phyloP scores from a whole-genome alignment of 352 stramenopile genomes.

The Pythium aquatile region DNA sequence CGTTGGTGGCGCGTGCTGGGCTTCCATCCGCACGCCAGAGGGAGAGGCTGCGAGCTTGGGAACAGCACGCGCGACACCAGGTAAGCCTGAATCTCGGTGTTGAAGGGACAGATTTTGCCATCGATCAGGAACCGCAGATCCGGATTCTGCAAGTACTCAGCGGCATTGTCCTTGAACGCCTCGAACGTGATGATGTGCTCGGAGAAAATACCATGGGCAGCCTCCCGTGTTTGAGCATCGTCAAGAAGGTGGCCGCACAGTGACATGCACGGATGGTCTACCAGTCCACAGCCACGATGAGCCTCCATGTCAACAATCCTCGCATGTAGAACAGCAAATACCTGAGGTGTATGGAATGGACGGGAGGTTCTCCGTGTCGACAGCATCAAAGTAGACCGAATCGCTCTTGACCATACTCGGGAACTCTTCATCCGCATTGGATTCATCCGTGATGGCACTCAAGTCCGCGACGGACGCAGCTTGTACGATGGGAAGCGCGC shows the following conservation, averaged over 20 bases:
- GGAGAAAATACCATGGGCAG: slow-evolving; percentile 55
- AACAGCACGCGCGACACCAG: slow-evolving; percentile 69
- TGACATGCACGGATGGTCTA: slow-evolving; percentile 64
- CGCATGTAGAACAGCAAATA: background rate
- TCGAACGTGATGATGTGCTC: slow-evolving; percentile 72
- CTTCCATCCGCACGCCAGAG: slow-evolving; percentile 27
- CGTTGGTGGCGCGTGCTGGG: slow-evolving; percentile 1
- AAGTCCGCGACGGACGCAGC: slow-evolving; percentile 21
- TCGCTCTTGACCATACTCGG: slow-evolving; percentile 62
- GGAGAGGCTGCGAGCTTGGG: slow-evolving; percentile 47
- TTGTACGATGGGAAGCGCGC: slow-evolving; percentile 40
- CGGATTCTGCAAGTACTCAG: slow-evolving; percentile 46
- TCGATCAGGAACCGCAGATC: slow-evolving; percentile 64
- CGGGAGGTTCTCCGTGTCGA: slow-evolving; percentile 45
- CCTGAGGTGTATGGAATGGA: slow-evolving; percentile 17
- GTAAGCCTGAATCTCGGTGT: slow-evolving; percentile 55
- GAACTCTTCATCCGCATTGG: slow-evolving; percentile 27
- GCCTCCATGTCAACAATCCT: background rate
- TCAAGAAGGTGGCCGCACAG: slow-evolving; percentile 67
- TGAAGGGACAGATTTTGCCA: slow-evolving; percentile 57
- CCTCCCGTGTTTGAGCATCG: slow-evolving; percentile 37
- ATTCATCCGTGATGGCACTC: slow-evolving; percentile 14
- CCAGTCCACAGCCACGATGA: background rate
- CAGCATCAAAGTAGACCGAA: slow-evolving; percentile 78
- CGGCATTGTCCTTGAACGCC: slow-evolving; percentile 45